Percentiles rank a stretch among this genome's conserved stretches.
phyloP scores from a whole-genome alignment of 2,329 filamentous ascomycete genomes.

The Colletotrichum brevisporum region DNA sequence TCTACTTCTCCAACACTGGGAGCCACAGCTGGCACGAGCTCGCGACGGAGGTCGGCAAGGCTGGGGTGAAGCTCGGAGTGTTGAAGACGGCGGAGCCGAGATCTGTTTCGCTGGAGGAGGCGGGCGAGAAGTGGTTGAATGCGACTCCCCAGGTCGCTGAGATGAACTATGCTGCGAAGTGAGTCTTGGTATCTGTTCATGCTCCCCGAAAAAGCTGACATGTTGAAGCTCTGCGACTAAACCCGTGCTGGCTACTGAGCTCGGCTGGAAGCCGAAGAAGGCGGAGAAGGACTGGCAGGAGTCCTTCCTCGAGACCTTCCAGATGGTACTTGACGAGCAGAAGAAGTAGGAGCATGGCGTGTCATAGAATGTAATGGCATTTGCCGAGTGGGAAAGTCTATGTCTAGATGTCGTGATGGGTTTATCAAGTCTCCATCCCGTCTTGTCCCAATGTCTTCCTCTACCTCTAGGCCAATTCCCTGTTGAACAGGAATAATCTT shows the following conservation, averaged over 20 bases:
- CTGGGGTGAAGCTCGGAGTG: constrained; percentile 47
- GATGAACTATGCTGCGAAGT: constrained; percentile 34
- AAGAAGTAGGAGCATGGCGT: neutral
- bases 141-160: constrained; percentile 16
- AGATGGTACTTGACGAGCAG: constrained; percentile 23
- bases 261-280: constrained; percentile 52
- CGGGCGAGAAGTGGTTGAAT: neutral
- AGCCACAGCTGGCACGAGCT: constrained; percentile 56
- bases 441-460: neutral
- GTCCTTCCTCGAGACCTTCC: constrained; percentile 42
- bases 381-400: neutral
- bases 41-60: constrained; percentile 52
- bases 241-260: constrained; percentile 43
- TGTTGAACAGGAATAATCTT: neutral
- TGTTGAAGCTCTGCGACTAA: constrained; percentile 39
- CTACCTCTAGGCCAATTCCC: neutral
- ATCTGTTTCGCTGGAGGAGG: constrained; percentile 29
- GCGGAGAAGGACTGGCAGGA: constrained; percentile 46
- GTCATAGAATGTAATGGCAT: neutral
- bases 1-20: constrained; percentile 59
- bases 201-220: neutral
- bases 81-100: constrained; percentile 45
- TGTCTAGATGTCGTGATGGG: neutral
- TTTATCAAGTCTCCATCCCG: neutral
- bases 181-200: neutral